A percentile compares a stretch with the other conserved stretches of the same genome.
These are phyloP conservation scores for Flueggea neowawraea DNA, from an alignment of 441 rosid genomes.

Conservation along the genomic window DNA sequence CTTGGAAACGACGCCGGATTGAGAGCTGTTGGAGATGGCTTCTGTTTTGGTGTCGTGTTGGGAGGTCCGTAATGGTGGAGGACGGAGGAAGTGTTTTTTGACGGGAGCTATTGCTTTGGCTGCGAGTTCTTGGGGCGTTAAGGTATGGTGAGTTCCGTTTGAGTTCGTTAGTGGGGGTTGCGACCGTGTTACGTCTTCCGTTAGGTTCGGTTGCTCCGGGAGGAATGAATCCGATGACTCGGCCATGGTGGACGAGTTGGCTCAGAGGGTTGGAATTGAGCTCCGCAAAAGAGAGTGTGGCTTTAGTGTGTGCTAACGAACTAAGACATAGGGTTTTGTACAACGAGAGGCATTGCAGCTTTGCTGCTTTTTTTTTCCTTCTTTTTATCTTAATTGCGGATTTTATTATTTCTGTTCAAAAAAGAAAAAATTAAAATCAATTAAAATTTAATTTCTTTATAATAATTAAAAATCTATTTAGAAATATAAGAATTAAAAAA, in stretches of 20 bases:
- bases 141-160: conserved; percentile 26
- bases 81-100: conserved; percentile 64
- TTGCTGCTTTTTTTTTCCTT: too few species aligned
- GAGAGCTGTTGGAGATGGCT: conserved; percentile 21
- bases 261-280: too few species aligned
- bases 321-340: too few species aligned
- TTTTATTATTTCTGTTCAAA: too few species aligned
- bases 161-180: conserved; percentile 20
- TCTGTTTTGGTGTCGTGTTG: conserved; percentile 30
- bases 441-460: too few species aligned
- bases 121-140: conserved; percentile 67
- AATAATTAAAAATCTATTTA: too few species aligned
- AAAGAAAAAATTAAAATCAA: too few species aligned
- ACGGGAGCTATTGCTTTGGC: conserved; percentile 81
- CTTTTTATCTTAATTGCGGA: too few species aligned
- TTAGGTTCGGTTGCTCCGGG: neutral
- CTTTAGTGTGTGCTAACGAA: too few species aligned
- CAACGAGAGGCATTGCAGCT: too few species aligned
- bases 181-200: neutral
- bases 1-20: conserved; percentile 34
- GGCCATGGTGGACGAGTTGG: conserved; percentile 30
- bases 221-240: conserved; percentile 23
- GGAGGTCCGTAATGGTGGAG: conserved; percentile 47
- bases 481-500: too few species aligned
- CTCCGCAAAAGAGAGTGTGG: too few species aligned